A percentile compares a stretch with the other conserved stretches of the same genome.
These are phyloP conservation scores for Sorghum bicolor DNA, from an alignment of 176 grass and related monocot species.

Conservation along the genomic window DNA sequence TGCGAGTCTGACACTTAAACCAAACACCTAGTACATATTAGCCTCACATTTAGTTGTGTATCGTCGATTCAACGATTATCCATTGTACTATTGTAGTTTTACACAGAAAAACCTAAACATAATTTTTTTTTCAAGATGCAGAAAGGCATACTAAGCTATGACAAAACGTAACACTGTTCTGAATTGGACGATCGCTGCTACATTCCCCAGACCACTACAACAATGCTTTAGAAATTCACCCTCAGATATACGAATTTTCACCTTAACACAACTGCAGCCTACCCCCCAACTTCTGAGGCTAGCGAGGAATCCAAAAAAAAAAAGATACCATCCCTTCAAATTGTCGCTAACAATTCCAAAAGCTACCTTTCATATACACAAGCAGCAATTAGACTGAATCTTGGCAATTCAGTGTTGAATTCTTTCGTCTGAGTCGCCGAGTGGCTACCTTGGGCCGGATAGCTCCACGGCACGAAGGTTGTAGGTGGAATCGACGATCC, in stretches of 20 bases:
- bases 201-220: neutral
- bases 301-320: constrained; percentile 14
- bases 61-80: too few relatives aligned
- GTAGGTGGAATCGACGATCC: constrained; percentile 58
- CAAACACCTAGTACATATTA: too few relatives aligned
- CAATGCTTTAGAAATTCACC: constrained; percentile 23
- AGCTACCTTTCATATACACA: constrained; percentile 50
- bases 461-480: constrained; percentile 57
- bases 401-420: constrained; percentile 13
- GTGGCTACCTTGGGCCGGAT: constrained; percentile 56
- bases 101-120: neutral
- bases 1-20: too few relatives aligned
- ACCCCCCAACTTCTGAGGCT: constrained; percentile 26
- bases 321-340: neutral
- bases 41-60: too few relatives aligned
- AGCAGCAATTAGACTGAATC: constrained; percentile 38
- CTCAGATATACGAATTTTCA: constrained; percentile 28
- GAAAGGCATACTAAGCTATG: neutral
- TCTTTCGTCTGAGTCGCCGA: neutral
- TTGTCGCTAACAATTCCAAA: constrained; percentile 28
- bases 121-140: neutral
- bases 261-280: constrained; percentile 13
- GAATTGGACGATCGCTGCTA: constrained; percentile 4
- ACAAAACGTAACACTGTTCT: neutral
- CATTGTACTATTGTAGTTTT: too few relatives aligned